Base-by-base conservation (phyloP, 208 protist genomes). In the Giardia duodenalis region DNA sequence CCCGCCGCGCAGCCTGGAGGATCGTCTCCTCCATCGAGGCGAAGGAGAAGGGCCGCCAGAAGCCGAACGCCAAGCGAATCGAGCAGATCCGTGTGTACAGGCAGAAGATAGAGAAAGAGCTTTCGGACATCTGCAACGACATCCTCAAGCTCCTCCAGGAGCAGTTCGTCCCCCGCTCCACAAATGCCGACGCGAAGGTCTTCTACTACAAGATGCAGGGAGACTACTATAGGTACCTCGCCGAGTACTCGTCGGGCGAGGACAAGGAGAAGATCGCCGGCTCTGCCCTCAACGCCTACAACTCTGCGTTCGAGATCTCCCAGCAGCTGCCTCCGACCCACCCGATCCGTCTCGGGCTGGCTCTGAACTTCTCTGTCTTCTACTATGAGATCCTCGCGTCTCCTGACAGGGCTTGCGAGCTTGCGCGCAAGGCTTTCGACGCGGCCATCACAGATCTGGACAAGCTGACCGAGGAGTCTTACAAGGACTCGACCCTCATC, bases 301-400 rank as follows among this genome's bases (percentile, higher is more conserved):
- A 95, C 87, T 2, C 67, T 39, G 96, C 96, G 0, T 88, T 93
- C 3, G 93, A 96, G 45, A 94, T 97, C 43, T 92, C 95, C 44
- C 94, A 92, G 1, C 94, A 97, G 92, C 93, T 97, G 2, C 88
- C 94, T 57, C 95, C 98, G 46, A 99, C 98, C 44, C 96, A 98
- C 93, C 98, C 98, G 48, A 98, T 99, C 94, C 97, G 98, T 92
- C 97, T 99, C 44, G 98, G 98, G 92, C 97, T 99, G 57, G 98
- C 98, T 19, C 96, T 99, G 44, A 99, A 99, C 96, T 99, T 99
- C 95, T 98, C 97, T 67, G 98, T 99, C 47, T 99, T 99, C 95
- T 99, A 99, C 95, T 99, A 99, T 95, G 98, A 99, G 95, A 99
- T 99, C 94, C 94, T 99, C 39, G 98, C 98, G 93, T 96, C 95